Base-by-base conservation (phyloP, 2,329 filamentous ascomycete genomes). In the Fusarium nurragi region DNA sequence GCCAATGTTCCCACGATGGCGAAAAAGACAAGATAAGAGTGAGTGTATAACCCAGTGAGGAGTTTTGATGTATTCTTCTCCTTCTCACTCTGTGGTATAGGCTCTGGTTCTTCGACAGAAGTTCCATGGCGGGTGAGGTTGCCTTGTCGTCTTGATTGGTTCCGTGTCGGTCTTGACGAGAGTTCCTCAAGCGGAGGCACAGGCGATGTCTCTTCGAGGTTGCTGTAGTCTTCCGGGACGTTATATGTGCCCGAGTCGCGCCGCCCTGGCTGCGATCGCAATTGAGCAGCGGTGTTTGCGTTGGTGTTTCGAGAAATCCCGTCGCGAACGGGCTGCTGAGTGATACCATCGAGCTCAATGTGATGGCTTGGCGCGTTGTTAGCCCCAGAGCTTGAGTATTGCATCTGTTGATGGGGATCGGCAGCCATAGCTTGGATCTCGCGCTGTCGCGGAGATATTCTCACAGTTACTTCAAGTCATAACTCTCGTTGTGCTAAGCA, bases 21-120 rank as follows among this genome's bases (percentile, higher is more conserved):
- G 77, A 97, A 97, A 73, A 97, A 83, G 57, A 96, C 82, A 22
- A 97, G 86, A 76, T 97, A 92, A 1, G 92, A 93, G 60, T 93
- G 74, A 3, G 89, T 93, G 77, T 93, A 92, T 60, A 90, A 68
- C 70, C 87, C 78, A 2, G 86, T 90, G 10, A 80, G 81, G 25
- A 81, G 72, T 54, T 76, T 79, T 2, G 88, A 88, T 22, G 83
- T 76, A 3, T 53, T 59, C 18, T 64, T 38, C 25, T 55, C 45
- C 23, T 47, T 23, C 23, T 39, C 61, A 16, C 65, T 59, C 30
- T 54, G 67, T 25, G 59, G 16, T 34, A 52, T 23, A 23, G 49
- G 25, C 21, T 65, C 54, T n/a, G 50, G 23, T 21, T 53, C 58
- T 11, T 45, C 22, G 10, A 18, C 8, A 2, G 46, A 22, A 10